Base-by-base conservation (phyloP, 2,329 filamentous ascomycete genomes). In the Biscogniauxia marginata region DNA sequence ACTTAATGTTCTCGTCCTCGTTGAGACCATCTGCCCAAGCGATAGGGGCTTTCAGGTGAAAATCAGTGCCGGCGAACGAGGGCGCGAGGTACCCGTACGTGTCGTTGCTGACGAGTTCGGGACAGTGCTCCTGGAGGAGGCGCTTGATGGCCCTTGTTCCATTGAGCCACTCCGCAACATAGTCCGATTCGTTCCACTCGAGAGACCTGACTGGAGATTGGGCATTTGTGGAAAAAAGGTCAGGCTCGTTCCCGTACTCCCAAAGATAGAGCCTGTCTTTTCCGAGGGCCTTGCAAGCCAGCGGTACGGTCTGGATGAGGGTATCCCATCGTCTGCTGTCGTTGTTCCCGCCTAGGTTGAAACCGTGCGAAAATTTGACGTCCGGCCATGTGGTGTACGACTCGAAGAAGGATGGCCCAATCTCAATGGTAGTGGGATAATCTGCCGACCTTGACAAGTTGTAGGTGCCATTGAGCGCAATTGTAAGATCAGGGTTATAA, bases 171-270 rank as follows among this genome's bases (percentile, higher is more conserved):
- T 87, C 80, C 5, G 68, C 61, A 2, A 85, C 81, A 63, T 83
- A 87, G 25, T 75, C 73, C 16, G 68, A 70, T 64, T 86, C 84
- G 53, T 77, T 78, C 78, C 82, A 87, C 23, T 65, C 72, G 0
- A 73, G 23, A 0, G 83, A 79, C n/a, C 84, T 71, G 19, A 84
- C 77, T 0, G 75, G 71, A 0, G 79, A 78, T 59, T 83, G 80
- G 2, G 77, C 68, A 19, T 78, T 80, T 1, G 77, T 79, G 18
- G 79, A 77, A 68, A 74, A 87, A 7, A 87, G 70, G 67, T 88
- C 84, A 0, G 84, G 83, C 67, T 87, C 84, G 63, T 88, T 88
- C 43, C 86, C 85, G 61, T 87, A 82, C 65, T 85, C 83, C 82
- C 82, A 88, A 59, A 74, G 73, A 22, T 82, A 76, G 5, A 86